Percentiles rank a stretch among this genome's conserved stretches.
Evolutionary conservation across 768 basidiomycete species (phyloP).

Genomic region (Chlorophyllum brunneum): DNA sequence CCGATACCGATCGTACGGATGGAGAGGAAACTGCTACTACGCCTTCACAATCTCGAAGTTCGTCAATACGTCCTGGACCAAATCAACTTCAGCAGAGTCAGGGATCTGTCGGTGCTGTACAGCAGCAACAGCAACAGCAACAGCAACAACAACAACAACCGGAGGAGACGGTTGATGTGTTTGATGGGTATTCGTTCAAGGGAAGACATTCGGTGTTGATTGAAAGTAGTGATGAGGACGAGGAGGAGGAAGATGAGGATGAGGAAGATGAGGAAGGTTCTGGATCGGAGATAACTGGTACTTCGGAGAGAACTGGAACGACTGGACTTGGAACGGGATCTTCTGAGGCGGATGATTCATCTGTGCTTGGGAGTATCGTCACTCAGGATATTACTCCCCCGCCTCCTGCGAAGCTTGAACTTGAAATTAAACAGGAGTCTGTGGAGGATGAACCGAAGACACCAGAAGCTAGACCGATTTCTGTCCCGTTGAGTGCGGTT

Average conservation of each 20-base stretch:
- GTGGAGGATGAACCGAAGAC: conserved; percentile 61
- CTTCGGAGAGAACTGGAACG: conserved; percentile 18
- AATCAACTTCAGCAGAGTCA: conserved; percentile 1
- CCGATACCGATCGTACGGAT: conserved; percentile 68
- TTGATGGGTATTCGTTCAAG: conserved; percentile 94
- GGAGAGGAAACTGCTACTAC: conserved; percentile 77
- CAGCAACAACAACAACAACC: conserved; percentile 20
- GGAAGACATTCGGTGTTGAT: conserved; percentile 77
- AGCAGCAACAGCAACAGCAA: conserved; percentile 19
- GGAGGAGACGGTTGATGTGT: conserved; percentile 69
- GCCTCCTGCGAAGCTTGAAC: background rate
- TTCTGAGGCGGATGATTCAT: conserved; percentile 7
- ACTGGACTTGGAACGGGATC: conserved; percentile 16
- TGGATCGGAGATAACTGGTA: conserved; percentile 19
- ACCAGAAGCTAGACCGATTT: conserved; percentile 58
- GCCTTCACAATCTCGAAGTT: conserved; percentile 75
- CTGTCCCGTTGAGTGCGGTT: background rate
- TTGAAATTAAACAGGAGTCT: conserved; percentile 21
- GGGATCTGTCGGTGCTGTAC: background rate
- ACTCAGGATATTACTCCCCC: background rate
- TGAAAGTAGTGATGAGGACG: conserved; percentile 67
- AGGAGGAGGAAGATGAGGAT: conserved; percentile 45
- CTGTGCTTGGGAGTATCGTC: background rate
- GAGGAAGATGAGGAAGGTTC: conserved; percentile 27
- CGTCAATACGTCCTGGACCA: conserved; percentile 48